Evolutionary conservation across 148 eudicot genomes (phyloP).

Genomic region (Rhododendron molle): DNA sequence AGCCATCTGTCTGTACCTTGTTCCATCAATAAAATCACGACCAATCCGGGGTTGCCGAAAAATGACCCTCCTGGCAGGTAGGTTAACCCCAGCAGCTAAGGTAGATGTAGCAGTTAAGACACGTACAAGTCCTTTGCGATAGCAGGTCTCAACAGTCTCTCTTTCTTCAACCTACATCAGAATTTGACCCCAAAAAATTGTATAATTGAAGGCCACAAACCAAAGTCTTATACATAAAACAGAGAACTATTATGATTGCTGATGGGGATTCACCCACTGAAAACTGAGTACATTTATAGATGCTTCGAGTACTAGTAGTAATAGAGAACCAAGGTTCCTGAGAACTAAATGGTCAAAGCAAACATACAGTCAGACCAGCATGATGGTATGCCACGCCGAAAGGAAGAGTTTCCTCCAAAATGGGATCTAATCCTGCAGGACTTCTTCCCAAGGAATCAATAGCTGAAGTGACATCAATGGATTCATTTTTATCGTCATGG

Average conservation of each 20-base stretch:
- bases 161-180: conserved; percentile 86
- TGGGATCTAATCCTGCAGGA: conserved; percentile 93
- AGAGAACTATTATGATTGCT: not conserved
- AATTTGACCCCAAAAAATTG: not conserved
- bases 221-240: not conserved
- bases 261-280: not conserved
- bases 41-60: conserved; percentile 98
- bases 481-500: conserved; percentile 53
- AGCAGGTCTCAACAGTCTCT: conserved; percentile 86
- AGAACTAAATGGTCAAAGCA: conserved; percentile 1
- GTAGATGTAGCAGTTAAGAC: conserved; percentile 98
- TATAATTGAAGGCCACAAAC: conserved; percentile 2
- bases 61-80: conserved; percentile 97
- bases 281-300: not conserved
- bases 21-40: conserved; percentile 94
- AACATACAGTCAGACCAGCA: conserved; percentile 95
- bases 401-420: conserved; percentile 85
- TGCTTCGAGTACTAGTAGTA: not conserved
- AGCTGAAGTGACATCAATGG: conserved; percentile 55
- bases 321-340: not conserved
- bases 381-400: conserved; percentile 97
- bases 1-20: conserved; percentile 93
- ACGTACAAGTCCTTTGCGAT: conserved; percentile 93
- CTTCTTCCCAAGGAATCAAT: conserved; percentile 79
- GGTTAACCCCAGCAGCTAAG: conserved; percentile 97